These are phyloP conservation scores for Sextonia rubra DNA, from an alignment of 164 flowering plant genomes.

Conservation along the genomic window DNA sequence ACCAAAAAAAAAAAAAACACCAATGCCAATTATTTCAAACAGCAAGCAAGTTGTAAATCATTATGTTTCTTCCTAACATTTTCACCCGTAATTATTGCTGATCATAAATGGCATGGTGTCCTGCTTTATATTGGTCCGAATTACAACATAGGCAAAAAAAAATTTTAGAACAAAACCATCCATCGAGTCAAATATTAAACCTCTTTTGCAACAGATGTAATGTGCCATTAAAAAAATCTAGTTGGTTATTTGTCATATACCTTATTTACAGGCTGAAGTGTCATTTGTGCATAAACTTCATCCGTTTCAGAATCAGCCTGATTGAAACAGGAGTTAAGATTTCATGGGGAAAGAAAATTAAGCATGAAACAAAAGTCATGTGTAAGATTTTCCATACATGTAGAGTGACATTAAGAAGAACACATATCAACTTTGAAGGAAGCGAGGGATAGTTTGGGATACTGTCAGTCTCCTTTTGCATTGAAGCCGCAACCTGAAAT, in stretches of 20 bases:
- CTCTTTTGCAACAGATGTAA: not conserved
- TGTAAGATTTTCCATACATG: slow-evolving; percentile 54
- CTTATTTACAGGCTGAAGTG: slow-evolving; percentile 90
- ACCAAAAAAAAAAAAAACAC: no score
- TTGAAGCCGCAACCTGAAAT: slow-evolving; percentile 94
- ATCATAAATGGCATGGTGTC: no score
- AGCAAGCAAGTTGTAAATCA: no score
- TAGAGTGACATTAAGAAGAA: slow-evolving; percentile 83
- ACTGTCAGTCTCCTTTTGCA: slow-evolving; percentile 82
- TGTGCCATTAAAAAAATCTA: not conserved
- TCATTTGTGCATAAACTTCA: slow-evolving; percentile 97
- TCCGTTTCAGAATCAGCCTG: slow-evolving; percentile 97
- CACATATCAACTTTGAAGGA: slow-evolving; percentile 88
- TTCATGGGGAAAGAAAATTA: not conserved
- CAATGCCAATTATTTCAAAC: no score
- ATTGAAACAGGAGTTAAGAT: slow-evolving; percentile 7
- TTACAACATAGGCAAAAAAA: not conserved
- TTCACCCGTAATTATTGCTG: no score
- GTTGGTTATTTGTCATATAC: slow-evolving; percentile 29
- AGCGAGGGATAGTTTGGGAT: slow-evolving; percentile 93
- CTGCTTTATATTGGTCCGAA: not conserved
- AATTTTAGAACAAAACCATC: not conserved
- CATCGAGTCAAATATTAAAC: not conserved
- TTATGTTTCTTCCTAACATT: no score
- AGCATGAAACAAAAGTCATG: not conserved